Conservation (phyloP, 2,329 filamentous ascomycete genomes). For the Waltergamsia citrina region DNA sequence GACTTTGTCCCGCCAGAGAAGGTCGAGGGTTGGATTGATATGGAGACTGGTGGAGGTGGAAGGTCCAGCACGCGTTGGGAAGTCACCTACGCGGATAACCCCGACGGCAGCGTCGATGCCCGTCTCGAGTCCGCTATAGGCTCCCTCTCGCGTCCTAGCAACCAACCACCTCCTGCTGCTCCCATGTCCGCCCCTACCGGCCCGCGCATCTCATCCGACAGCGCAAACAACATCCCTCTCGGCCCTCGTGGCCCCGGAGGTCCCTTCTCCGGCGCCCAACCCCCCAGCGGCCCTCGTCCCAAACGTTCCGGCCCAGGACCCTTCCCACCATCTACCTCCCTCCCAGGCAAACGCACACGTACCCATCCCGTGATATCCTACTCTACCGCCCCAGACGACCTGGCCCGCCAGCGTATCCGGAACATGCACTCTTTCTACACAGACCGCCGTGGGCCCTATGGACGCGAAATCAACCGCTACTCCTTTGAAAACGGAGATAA, state of each 20-base stretch:
- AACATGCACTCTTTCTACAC: slow-evolving; percentile 39
- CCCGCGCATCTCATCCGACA: slow-evolving; percentile 8
- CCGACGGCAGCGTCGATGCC: slow-evolving; percentile 44
- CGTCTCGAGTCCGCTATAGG: slow-evolving; percentile 28
- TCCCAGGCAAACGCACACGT: slow-evolving; percentile 20
- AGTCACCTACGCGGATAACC: slow-evolving; percentile 55
- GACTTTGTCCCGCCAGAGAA: slow-evolving; percentile 80
- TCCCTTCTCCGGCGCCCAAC: neutral
- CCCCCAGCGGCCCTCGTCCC: slow-evolving; percentile 26
- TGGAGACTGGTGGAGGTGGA: slow-evolving; percentile 45
- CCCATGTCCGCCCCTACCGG: slow-evolving; percentile 6
- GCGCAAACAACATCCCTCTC: slow-evolving; percentile 23
- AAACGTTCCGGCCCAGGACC: slow-evolving; percentile 21
- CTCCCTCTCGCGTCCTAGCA: neutral
- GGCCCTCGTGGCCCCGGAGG: slow-evolving; percentile 19
- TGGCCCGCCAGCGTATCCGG: slow-evolving; percentile 57
- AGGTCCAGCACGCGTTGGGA: slow-evolving; percentile 52
- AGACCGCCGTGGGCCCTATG: slow-evolving; percentile 20
- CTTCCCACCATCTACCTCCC: slow-evolving; percentile 7
- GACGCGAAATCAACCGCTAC: slow-evolving; percentile 54
- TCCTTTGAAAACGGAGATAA: slow-evolving; percentile 58
- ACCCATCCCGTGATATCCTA: slow-evolving; percentile 32
- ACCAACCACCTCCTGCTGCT: neutral
- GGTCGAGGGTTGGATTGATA: slow-evolving; percentile 63
- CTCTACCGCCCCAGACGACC: slow-evolving; percentile 51